Percentiles rank a stretch among this genome's conserved stretches.
Conservation (phyloP, 352 stramenopile genomes). For the Aphanomyces euteiches region DNA sequence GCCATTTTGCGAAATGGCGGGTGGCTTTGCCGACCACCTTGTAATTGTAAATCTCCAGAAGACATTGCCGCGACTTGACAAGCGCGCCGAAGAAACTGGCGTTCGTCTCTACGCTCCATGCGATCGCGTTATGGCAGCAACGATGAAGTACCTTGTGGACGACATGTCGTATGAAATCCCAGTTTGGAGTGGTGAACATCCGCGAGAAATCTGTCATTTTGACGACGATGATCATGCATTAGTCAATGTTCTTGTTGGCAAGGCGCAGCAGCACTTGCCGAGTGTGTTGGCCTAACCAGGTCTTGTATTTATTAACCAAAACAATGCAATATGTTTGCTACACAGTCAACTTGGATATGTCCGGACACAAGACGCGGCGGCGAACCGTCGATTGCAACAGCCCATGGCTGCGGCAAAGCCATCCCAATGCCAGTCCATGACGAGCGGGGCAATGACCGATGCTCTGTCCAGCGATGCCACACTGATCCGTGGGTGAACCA, state of each 20-base stretch:
- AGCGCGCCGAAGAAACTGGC: constrained; percentile 56
- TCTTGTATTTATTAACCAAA: not conserved
- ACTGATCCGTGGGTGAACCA: not conserved
- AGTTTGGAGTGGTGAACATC: constrained; percentile 53
- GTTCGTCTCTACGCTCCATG: constrained; percentile 69
- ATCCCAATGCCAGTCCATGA: not conserved
- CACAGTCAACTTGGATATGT: constrained; percentile 5
- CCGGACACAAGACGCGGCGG: not conserved
- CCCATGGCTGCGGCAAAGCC: constrained; percentile 4
- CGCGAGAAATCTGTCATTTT: constrained; percentile 44
- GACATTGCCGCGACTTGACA: constrained; percentile 68
- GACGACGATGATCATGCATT: constrained; percentile 50
- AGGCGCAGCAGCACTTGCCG: constrained; percentile 12
- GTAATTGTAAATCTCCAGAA: constrained; percentile 74
- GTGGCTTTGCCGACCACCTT: constrained; percentile 63
- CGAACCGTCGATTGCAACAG: constrained; percentile 4
- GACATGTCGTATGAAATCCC: constrained; percentile 60
- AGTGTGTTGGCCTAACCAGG: constrained; percentile 7
- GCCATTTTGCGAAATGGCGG: constrained; percentile 78
- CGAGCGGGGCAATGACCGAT: not conserved
- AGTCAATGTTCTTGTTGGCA: constrained; percentile 71
- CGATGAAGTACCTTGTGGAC: constrained; percentile 57
- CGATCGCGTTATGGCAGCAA: constrained; percentile 71
- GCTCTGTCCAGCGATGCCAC: constrained; percentile 11
- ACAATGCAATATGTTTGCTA: constrained; percentile 11